Conservation (phyloP, 306 rosid genomes). For the Psophocarpus tetragonolobus region DNA sequence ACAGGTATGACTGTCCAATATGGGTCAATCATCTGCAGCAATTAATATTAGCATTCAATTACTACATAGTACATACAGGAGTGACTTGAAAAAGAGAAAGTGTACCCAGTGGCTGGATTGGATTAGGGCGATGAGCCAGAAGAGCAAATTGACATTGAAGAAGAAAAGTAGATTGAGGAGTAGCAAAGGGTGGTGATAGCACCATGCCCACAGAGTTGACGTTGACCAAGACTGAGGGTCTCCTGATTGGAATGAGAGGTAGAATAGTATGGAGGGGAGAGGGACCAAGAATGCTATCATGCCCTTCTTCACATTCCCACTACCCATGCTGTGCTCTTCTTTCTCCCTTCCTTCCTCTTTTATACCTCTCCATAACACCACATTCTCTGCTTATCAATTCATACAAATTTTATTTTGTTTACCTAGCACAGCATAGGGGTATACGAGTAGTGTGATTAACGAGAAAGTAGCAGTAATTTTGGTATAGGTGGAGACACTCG, state of each 20-base stretch:
- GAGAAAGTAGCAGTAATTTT: no score
- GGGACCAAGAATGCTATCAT: slow-evolving; percentile 64
- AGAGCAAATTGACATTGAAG: slow-evolving; percentile 81
- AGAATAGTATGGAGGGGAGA: slow-evolving; percentile 77
- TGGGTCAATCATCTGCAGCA: slow-evolving; percentile 81
- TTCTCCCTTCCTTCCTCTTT: not conserved
- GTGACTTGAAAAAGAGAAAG: not conserved
- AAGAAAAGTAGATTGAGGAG: slow-evolving; percentile 74
- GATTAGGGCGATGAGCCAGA: slow-evolving; percentile 73
- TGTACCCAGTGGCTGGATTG: slow-evolving; percentile 85
- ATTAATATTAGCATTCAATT: no score
- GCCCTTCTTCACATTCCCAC: slow-evolving; percentile 54
- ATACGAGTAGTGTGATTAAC: not conserved
- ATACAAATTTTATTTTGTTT: no score
- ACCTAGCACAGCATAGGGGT: no score
- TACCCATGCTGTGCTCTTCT: slow-evolving; percentile 37
- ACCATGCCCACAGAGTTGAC: slow-evolving; percentile 67
- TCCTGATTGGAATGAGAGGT: slow-evolving; percentile 54
- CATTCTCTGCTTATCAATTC: no score
- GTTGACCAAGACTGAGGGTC: not conserved
- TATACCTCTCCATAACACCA: slow-evolving; percentile 26
- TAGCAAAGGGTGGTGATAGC: slow-evolving; percentile 72
- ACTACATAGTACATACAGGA: no score
- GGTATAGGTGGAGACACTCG: not conserved
- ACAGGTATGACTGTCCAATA: slow-evolving; percentile 92